These are phyloP conservation scores for Capronia coronata DNA, from an alignment of 2,329 filamentous ascomycete genomes.

Conservation along the genomic window DNA sequence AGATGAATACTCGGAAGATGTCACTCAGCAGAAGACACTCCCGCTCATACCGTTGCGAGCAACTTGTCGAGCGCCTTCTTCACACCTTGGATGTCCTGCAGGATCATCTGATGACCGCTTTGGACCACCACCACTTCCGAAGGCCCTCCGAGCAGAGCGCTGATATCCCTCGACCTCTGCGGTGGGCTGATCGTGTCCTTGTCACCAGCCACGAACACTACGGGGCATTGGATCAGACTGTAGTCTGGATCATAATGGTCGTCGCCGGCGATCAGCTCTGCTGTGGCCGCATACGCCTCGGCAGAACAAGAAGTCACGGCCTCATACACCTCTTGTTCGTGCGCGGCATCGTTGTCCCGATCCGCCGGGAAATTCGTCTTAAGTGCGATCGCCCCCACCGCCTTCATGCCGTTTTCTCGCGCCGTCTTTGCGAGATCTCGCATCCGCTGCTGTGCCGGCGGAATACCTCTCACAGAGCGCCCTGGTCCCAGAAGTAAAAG, in stretches of 20 bases:
- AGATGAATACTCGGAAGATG: no score
- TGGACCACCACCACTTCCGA: conserved; percentile 13
- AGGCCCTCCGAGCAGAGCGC: conserved; percentile 28
- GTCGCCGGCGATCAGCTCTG: conserved; percentile 31
- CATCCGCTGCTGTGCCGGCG: conserved; percentile 32
- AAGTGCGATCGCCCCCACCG: conserved; percentile 30
- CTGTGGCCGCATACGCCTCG: conserved; percentile 33
- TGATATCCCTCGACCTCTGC: conserved; percentile 29
- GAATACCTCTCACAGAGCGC: conserved; percentile 31
- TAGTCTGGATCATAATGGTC: conserved; percentile 34
- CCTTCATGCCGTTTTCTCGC: conserved; percentile 29
- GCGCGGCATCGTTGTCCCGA: conserved; percentile 23
- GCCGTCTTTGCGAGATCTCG: conserved; percentile 29
- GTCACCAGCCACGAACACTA: conserved; percentile 32
- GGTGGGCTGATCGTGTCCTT: conserved; percentile 32
- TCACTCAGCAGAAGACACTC: no score
- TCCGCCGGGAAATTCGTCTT: conserved; percentile 31
- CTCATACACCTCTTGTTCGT: conserved; percentile 27
- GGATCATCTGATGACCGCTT: conserved; percentile 23
- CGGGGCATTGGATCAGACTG: conserved; percentile 30
- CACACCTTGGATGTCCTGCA: conserved; percentile 18
- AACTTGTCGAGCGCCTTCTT: conserved; percentile 10
- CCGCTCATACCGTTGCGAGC: conserved; percentile 4
- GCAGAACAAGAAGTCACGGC: conserved; percentile 32
- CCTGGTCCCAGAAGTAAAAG: conserved; percentile 34